A percentile compares a stretch with the other conserved stretches of the same genome.
phyloP scores from a whole-genome alignment of 345 rosid species.

The Rhodomyrtus tomentosa region DNA sequence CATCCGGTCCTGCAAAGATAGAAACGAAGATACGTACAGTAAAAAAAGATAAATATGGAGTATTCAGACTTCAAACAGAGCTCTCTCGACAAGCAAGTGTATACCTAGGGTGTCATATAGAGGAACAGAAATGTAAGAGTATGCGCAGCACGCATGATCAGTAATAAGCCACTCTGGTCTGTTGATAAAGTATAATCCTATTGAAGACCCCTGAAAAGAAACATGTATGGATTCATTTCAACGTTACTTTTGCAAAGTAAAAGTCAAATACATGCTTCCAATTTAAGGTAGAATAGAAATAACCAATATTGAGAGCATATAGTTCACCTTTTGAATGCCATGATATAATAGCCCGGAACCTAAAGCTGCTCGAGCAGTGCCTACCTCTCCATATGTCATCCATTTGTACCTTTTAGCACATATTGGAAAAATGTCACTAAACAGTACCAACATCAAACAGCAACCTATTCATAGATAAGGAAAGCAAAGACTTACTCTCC shows the following conservation, averaged over 20 bases:
- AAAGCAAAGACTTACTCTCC: constrained; percentile 67
- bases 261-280: not conserved
- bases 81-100: constrained; percentile 5
- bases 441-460: not conserved
- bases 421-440: not conserved
- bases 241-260: not conserved
- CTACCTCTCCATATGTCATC: constrained; percentile 96
- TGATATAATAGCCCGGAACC: constrained; percentile 76
- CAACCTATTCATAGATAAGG: not conserved
- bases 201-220: constrained; percentile 50
- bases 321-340: constrained; percentile 54
- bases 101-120: constrained; percentile 92
- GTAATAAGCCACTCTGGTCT: constrained; percentile 91
- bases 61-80: not conserved
- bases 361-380: constrained; percentile 69
- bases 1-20: constrained; percentile 75
- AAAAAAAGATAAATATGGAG: not conserved
- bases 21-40: not conserved
- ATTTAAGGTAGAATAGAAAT: not conserved
- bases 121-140: constrained; percentile 84
- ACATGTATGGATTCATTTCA: not conserved
- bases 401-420: constrained; percentile 60
- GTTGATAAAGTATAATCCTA: constrained; percentile 90
- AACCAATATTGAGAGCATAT: not conserved
- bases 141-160: constrained; percentile 96